These are phyloP conservation scores for Lipomyces lipofer DNA, from an alignment of 805 yeast genomes.

Conservation along the genomic window DNA sequence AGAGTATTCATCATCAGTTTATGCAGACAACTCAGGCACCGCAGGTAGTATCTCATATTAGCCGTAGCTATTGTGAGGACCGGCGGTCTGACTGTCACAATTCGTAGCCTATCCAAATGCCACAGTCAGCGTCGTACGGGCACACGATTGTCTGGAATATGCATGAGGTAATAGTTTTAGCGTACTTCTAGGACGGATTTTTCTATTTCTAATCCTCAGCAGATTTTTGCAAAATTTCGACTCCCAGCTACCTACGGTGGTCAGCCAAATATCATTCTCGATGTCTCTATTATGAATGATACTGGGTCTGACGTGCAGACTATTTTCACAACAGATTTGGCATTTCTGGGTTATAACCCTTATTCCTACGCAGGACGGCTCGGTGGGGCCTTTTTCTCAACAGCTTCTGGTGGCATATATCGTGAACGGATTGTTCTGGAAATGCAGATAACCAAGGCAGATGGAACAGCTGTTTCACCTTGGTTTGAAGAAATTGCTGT, in stretches of 20 bases:
- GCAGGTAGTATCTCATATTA: too few relatives aligned
- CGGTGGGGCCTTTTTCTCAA: not conserved
- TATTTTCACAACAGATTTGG: not conserved
- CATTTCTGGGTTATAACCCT: not conserved
- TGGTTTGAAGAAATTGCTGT: slow-evolving; percentile 1
- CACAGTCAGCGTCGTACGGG: slow-evolving; percentile 1
- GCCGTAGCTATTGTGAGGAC: not conserved
- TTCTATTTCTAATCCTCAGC: not conserved
- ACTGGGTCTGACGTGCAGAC: not conserved
- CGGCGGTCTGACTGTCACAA: slow-evolving; percentile 1
- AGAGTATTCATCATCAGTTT: not conserved
- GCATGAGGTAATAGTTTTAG: not conserved
- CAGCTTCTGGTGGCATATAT: not conserved
- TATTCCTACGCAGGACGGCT: not conserved
- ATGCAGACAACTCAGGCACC: slow-evolving; percentile 2
- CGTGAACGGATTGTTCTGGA: not conserved
- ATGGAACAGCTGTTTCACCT: not conserved
- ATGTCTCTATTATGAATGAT: not conserved
- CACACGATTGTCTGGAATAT: not conserved
- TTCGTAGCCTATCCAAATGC: not conserved
- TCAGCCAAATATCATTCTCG: not conserved
- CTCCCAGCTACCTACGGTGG: not conserved
- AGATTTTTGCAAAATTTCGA: not conserved
- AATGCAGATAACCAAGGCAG: not conserved
- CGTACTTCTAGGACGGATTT: too few relatives aligned